Evolutionary conservation across 495 filamentous ascomycete species (phyloP), one percentile per base, ranked within the genome.

Genomic region (Achaetomiella virescens): DNA sequence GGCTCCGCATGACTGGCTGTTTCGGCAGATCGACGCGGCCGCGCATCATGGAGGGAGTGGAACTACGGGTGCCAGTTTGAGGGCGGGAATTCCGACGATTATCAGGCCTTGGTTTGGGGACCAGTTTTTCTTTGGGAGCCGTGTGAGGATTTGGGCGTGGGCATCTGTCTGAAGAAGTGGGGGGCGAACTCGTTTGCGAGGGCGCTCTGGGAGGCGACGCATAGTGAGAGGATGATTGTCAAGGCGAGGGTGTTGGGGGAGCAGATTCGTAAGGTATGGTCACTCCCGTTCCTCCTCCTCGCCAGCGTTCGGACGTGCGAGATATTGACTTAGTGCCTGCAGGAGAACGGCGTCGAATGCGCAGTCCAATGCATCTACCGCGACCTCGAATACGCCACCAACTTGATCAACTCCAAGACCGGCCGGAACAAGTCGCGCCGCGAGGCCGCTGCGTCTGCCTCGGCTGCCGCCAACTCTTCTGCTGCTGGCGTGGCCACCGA

Each of bases 101-200:
- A 84, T 97, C 64, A 91, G 95, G 57, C 93, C 93, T 0, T 97
- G 97, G 72, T 98, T 98, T 67, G 93, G 93, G 5, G 93, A 98
- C 60, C 93, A 98, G 64, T 96, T 89, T 76, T 98, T 98, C 75
- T 97, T 92, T 64, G 93, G 89, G 2, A 81, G 77, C 14, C 82
- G 93, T 0, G 84, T 97, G 5, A 91, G 97, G 68, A 91, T 63
- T 71, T 98, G 5, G 91, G 93, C 3, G 92, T 97, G 10, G 93
- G 93, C 3, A 85, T 95, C 47, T 91, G 82, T 64, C 77, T 98
- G 68, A 90, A 87, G 72, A 95, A 88, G 71, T 78, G 96, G 65
- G 97, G 95, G 25, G 84, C 87, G 41, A 85, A 77, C 52, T 78
- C 86, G 33, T 92, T 98, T 59, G 84, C 86, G 8, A 77, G 88